A percentile compares a stretch with the other conserved stretches of the same genome.
phyloP scores from a whole-genome alignment of 257 asterid species.

The Lycium ferocissimum region DNA sequence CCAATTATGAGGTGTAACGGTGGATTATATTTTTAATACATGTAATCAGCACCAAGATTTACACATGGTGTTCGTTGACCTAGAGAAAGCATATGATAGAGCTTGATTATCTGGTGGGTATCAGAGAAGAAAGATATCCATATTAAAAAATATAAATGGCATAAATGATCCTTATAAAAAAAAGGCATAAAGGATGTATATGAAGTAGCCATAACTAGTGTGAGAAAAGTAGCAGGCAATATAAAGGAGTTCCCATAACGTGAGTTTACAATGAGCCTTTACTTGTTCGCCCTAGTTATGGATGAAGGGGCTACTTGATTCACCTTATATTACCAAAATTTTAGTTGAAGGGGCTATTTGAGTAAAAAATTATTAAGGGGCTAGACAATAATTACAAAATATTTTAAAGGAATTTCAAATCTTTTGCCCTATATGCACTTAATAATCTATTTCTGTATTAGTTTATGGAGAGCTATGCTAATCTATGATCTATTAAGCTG shows the following conservation, averaged over 20 bases:
- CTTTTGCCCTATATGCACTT: conserved; percentile 6
- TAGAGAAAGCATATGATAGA: background rate
- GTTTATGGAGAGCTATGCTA: background rate
- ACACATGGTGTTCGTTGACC: background rate
- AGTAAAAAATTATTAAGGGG: background rate
- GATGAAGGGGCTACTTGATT: background rate
- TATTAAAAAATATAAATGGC: background rate
- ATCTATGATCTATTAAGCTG: background rate
- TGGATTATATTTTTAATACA: background rate
- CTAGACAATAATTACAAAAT: background rate
- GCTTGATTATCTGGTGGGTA: background rate
- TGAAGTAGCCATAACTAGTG: conserved; percentile 9
- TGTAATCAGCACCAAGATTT: conserved; percentile 4
- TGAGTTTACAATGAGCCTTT: background rate
- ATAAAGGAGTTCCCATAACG: background rate
- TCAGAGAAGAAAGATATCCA: background rate
- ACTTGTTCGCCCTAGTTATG: background rate
- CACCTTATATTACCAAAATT: conserved; percentile 10
- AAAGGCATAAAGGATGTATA: background rate
- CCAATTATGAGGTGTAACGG: background rate
- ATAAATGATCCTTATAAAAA: background rate
- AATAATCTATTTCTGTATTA: background rate
- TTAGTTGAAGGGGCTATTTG: background rate
- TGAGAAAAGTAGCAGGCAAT: background rate
- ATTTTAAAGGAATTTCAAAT: background rate